Base-by-base conservation (phyloP, 108 stramenopile genomes). In the Conticribra guillardii region DNA sequence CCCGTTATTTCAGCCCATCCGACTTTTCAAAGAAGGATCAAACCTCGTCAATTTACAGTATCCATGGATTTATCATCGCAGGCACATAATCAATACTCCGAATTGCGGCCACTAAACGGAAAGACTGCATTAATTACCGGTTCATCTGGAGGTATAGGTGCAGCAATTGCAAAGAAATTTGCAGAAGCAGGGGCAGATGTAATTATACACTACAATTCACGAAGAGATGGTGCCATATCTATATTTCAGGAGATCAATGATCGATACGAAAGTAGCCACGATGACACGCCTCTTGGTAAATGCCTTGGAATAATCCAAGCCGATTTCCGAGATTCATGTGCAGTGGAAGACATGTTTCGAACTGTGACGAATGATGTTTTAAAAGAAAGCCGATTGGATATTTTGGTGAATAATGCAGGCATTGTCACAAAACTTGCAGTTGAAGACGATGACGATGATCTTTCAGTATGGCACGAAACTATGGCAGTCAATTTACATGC, bases 401-500 rank as follows among this genome's bases (percentile, higher is more conserved):
- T 89, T 24, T 60, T 89, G 30, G 66, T 87, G 33, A 89, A 89
- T 53, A 89, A 89, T 50, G 88, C 88, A 4, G 88, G 88, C 0
- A 67, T 85, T 3, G 71, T 89, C 29, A 83, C 85, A 30, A 89
- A 89, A 73, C 55, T 87, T 16, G 82, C 85, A 4, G 7, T 80
- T 48, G 84, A 89, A 57, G 85, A 87, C 44, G 88, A 89, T 46
- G 74, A 81, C 23, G 79, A 79, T 44, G 53, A 71, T 18, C 53
- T 87, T 7, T 68, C 80, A 2, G 23, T 34, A 9, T 85, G 85
- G 88, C 76, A 81, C 19, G 85, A 87, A 55, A 86, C 85, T 0
- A 73, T 86, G 69, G 66, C 69, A 2, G 76, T 89, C 22, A 89
- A 89, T 66, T 63, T 89, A 30, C 70, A 87, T 67, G 88, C 88